phyloP scores from a whole-genome alignment of 768 basidiomycete genomes.

The Termitomyces sp. region DNA sequence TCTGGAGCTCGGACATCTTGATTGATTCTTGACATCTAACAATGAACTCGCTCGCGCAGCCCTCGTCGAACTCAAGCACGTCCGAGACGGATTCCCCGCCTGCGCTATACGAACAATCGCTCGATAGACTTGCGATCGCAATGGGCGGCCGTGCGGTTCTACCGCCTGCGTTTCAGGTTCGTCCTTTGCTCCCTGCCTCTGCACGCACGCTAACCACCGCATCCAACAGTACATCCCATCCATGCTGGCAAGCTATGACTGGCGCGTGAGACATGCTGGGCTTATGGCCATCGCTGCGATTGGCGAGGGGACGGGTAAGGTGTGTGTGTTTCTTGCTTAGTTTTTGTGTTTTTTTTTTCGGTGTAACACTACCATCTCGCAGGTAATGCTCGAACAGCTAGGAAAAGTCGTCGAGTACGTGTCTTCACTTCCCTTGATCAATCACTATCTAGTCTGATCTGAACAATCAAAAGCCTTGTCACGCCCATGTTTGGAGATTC shows the following conservation, averaged over 20 bases:
- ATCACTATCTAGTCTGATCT: slow-evolving; percentile 20
- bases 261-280: slow-evolving; percentile 83
- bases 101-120: slow-evolving; percentile 75
- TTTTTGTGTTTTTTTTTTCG: too few species aligned
- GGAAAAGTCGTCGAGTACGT: slow-evolving; percentile 75
- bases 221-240: slow-evolving; percentile 60
- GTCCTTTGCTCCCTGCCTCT: background rate
- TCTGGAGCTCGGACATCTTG: too few species aligned
- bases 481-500: slow-evolving; percentile 74
- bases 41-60: slow-evolving; percentile 32
- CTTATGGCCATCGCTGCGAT: slow-evolving; percentile 85
- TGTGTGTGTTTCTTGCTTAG: background rate
- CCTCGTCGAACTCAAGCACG: slow-evolving; percentile 58
- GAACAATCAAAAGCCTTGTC: slow-evolving; percentile 43
- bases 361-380: background rate
- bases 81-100: slow-evolving; percentile 61
- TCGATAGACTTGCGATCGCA: slow-evolving; percentile 80
- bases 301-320: slow-evolving; percentile 79
- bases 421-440: background rate
- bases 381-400: slow-evolving; percentile 72
- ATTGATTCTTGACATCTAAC: too few species aligned
- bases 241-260: slow-evolving; percentile 80
- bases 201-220: too few species aligned
- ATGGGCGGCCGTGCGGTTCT: slow-evolving; percentile 74
- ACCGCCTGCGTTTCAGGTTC: slow-evolving; percentile 70